Percentiles rank a stretch among this genome's conserved stretches.
These are phyloP conservation scores for Zygosaccharomyces kombuchaensis DNA, from an alignment of 805 yeast genomes.

Conservation along the genomic window DNA sequence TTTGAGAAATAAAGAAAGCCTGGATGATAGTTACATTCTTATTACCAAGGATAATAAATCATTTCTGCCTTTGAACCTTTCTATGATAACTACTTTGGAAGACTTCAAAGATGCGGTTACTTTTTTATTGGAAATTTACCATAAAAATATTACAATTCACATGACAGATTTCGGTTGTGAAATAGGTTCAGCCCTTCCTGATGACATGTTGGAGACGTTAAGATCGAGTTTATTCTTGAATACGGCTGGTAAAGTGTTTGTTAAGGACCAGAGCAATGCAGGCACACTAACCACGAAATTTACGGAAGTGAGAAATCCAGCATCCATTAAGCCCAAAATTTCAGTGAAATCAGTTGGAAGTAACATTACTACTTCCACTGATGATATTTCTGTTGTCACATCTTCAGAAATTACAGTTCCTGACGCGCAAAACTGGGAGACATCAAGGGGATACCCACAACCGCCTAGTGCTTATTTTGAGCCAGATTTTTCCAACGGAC, in stretches of 20 bases:
- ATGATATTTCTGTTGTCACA: conserved; percentile 27
- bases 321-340: conserved; percentile 26
- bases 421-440: conserved; percentile 27
- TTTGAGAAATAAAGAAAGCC: conserved; percentile 11
- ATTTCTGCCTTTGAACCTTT: conserved; percentile 49
- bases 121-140: conserved; percentile 32
- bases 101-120: conserved; percentile 42
- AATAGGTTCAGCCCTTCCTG: conserved; percentile 55
- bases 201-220: conserved; percentile 40
- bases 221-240: conserved; percentile 35
- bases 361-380: conserved; percentile 24
- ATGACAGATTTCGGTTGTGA: conserved; percentile 65
- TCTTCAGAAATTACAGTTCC: conserved; percentile 32
- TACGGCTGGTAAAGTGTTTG: conserved; percentile 28
- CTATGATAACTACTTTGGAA: conserved; percentile 27
- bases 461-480: conserved; percentile 35
- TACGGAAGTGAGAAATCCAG: conserved; percentile 9
- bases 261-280: conserved; percentile 28
- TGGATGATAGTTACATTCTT: conserved; percentile 41
- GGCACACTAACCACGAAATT: conserved; percentile 17
- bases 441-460: conserved; percentile 29
- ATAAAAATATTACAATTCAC: conserved; percentile 40
- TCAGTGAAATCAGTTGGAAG: conserved; percentile 29
- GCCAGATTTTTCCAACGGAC: conserved; percentile 9
- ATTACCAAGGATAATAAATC: conserved; percentile 59